Conservation (phyloP, 345 rosid species). For the Alliaria petiolata region DNA sequence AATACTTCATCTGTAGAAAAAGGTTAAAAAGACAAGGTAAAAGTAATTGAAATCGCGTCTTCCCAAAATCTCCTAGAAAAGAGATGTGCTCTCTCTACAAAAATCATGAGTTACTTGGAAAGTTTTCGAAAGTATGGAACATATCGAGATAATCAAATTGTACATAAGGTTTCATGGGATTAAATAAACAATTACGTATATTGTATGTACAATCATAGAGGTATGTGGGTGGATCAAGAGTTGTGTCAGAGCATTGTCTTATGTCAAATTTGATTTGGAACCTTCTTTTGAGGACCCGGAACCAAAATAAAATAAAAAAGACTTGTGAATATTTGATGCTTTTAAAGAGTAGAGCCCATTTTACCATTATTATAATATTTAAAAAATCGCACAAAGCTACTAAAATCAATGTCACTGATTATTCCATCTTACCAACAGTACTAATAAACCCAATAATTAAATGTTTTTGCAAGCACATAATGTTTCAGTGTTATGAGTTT, state of each 20-base stretch:
- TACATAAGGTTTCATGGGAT: constrained; percentile 8
- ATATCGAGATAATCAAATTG: constrained; percentile 8
- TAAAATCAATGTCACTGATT: neutral
- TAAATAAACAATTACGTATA: neutral
- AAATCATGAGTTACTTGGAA: constrained; percentile 12
- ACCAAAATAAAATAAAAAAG: constrained; percentile 1
- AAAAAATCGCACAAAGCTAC: neutral
- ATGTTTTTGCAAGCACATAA: constrained; percentile 21
- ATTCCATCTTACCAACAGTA: neutral
- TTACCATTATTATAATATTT: constrained; percentile 7
- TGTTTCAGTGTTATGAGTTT: neutral
- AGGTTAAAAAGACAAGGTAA: neutral
- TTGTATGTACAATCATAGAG: constrained; percentile 16
- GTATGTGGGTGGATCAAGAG: constrained; percentile 24
- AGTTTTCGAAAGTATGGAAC: constrained; percentile 10
- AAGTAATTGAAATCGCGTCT: constrained; percentile 3
- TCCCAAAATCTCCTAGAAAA: constrained; percentile 18
- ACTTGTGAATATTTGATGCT: neutral
- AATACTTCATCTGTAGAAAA: neutral
- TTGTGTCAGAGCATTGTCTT: constrained; percentile 33
- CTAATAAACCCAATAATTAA: neutral
- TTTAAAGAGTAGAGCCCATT: neutral
- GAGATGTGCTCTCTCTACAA: neutral
- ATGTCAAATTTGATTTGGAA: constrained; percentile 28
- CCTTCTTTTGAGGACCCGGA: constrained; percentile 25